Conservation (phyloP, 164 flowering plant genomes). For the Malania oleifera region DNA sequence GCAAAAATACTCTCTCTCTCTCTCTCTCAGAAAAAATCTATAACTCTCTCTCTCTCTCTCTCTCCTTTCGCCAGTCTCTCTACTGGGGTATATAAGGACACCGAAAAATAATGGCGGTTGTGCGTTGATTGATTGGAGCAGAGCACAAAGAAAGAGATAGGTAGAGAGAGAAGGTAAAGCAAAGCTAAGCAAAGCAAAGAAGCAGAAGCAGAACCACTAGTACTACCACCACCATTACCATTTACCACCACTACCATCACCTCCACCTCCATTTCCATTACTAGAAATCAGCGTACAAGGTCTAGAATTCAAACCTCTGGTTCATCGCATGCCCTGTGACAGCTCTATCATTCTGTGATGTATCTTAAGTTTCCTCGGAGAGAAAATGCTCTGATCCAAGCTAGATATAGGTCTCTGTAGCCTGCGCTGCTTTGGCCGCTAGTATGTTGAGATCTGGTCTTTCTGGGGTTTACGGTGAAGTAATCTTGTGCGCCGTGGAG, state of each 20-base stretch:
- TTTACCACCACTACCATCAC: not conserved
- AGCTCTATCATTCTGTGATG: not conserved
- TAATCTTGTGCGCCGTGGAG: not conserved
- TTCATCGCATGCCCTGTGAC: not conserved
- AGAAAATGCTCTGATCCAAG: not conserved
- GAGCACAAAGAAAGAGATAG: conserved; percentile 10
- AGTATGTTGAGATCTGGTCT: not conserved
- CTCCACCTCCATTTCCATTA: conserved; percentile 11
- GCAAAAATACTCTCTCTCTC: not conserved
- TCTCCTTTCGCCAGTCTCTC: not conserved
- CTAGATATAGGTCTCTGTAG: not conserved
- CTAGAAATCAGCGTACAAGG: not conserved
- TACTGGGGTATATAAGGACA: conserved; percentile 15
- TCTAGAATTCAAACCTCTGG: too few relatives aligned
- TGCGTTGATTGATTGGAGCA: conserved; percentile 30
- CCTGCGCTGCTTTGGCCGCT: not conserved
- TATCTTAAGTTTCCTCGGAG: not conserved
- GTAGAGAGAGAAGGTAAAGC: conserved; percentile 2
- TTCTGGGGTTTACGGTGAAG: not conserved
- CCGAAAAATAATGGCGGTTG: conserved; percentile 27
- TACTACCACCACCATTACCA: not conserved
- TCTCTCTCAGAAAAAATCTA: conserved; percentile 2
- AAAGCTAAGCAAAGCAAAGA: not conserved
- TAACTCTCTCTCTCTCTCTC: conserved; percentile 6
- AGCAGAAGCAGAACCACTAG: conserved; percentile 6